phyloP scores from a whole-genome alignment of 345 rosid species.

The Clausena lansium region DNA sequence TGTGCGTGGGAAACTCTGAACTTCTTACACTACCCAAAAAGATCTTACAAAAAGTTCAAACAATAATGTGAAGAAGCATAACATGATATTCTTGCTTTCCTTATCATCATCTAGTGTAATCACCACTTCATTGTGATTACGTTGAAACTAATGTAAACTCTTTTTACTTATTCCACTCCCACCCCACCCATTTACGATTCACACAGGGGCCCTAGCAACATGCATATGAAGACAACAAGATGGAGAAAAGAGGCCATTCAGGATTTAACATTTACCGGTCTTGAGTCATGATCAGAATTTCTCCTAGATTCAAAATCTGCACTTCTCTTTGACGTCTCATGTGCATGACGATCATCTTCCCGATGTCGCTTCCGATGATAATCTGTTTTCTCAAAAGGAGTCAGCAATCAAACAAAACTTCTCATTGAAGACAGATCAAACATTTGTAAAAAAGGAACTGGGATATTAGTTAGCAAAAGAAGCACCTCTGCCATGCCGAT shows the following conservation, averaged over 20 bases:
- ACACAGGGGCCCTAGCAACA: background rate
- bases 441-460: background rate
- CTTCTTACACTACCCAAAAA: background rate
- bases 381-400: constrained; percentile 42
- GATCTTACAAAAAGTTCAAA: background rate
- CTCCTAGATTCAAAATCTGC: constrained; percentile 64
- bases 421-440: constrained; percentile 1
- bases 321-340: constrained; percentile 61
- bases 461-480: background rate
- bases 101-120: background rate
- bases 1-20: background rate
- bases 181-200: background rate
- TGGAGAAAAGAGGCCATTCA: background rate
- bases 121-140: background rate
- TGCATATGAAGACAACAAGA: background rate
- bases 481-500: constrained; percentile 72
- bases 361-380: constrained; percentile 72
- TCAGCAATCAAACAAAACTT: constrained; percentile 5
- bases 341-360: constrained; percentile 78
- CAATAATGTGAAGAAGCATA: constrained; percentile 1
- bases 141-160: background rate
- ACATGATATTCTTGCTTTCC: background rate
- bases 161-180: background rate
- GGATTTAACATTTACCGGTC: constrained; percentile 49
- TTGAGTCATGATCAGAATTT: constrained; percentile 59